Evolutionary conservation across 2,329 filamentous ascomycete species (phyloP).

Genomic region (Botrytis galanthina): DNA sequence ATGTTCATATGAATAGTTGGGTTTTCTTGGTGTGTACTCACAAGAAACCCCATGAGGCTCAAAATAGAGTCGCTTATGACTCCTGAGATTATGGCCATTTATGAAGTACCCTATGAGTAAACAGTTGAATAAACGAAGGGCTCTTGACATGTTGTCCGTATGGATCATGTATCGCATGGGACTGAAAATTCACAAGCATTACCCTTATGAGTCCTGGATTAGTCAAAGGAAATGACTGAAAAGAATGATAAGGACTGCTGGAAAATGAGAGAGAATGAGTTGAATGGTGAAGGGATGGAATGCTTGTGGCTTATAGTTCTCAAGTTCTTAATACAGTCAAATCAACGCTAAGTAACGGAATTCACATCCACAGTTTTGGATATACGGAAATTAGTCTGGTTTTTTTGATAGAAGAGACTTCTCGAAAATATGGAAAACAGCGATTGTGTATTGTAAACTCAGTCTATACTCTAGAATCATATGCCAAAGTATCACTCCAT

Average conservation of each 20-base stretch:
- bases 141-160: neutral
- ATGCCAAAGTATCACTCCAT: neutral
- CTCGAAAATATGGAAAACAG: neutral
- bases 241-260: neutral
- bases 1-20: neutral
- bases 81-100: neutral
- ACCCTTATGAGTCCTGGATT: neutral
- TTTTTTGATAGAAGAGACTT: neutral
- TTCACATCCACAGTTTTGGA: neutral
- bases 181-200: neutral
- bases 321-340: neutral
- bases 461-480: neutral
- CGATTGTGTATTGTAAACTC: neutral
- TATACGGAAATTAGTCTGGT: too few species aligned
- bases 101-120: neutral
- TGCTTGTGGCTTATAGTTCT: fast-evolving
- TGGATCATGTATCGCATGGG: neutral
- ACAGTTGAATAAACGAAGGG: too few species aligned
- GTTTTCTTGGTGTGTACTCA: neutral
- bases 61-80: neutral
- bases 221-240: neutral
- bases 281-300: fast-evolving
- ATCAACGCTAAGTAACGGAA: neutral
- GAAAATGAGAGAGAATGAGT: neutral
- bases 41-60: neutral